Conservation (phyloP, 345 rosid species). For the Garcia nutans region DNA sequence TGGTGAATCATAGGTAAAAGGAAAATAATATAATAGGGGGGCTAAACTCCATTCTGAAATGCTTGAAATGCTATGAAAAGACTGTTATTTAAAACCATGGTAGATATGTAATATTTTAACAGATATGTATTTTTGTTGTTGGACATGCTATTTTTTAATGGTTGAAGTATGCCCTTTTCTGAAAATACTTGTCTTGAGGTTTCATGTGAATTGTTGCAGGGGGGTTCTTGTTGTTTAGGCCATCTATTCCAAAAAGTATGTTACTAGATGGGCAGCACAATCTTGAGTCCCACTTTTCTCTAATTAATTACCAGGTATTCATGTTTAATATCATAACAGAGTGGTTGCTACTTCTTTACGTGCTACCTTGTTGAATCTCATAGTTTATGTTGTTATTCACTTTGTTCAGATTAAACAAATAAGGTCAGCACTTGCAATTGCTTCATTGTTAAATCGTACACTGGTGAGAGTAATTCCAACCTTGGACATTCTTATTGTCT, state of each 20-base stretch:
- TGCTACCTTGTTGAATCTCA: constrained; percentile 16
- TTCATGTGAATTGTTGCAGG: constrained; percentile 50
- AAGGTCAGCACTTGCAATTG: constrained; percentile 88
- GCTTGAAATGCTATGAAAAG: no score
- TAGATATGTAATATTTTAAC: not conserved
- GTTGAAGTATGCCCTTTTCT: constrained; percentile 1
- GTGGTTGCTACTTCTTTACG: constrained; percentile 18
- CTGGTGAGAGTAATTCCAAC: constrained; percentile 57
- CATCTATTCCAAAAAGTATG: constrained; percentile 76
- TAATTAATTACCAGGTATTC: constrained; percentile 82
- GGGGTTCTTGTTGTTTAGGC: constrained; percentile 86
- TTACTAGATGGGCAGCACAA: constrained; percentile 85
- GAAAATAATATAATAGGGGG: no score
- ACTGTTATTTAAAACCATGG: no score
- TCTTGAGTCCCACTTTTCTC: constrained; percentile 70
- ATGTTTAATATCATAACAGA: constrained; percentile 23
- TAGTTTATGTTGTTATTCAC: constrained; percentile 22
- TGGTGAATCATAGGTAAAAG: no score
- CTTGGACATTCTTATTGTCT: not conserved
- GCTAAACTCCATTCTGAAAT: no score
- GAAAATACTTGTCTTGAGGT: constrained; percentile 10
- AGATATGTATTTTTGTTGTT: not conserved
- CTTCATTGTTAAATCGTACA: constrained; percentile 77
- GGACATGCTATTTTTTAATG: not conserved
- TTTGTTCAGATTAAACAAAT: constrained; percentile 78